Evolutionary conservation across 1,139 yeast species (phyloP).

Genomic region (Yarrowia galli): DNA sequence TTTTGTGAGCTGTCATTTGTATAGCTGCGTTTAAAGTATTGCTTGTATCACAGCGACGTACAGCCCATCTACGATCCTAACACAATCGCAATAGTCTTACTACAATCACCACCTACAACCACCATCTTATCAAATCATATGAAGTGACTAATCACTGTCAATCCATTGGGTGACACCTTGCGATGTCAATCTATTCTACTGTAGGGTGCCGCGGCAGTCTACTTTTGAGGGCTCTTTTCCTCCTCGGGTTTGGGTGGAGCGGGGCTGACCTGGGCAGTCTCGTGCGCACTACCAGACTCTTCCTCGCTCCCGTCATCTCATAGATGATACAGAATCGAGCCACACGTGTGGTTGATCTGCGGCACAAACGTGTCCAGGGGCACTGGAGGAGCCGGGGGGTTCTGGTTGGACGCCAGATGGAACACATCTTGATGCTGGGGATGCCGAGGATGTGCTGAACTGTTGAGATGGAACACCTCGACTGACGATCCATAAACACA

Average conservation of each 20-base stretch:
- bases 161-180: too few species aligned
- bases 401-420: constrained; percentile 17
- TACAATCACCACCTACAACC: too few species aligned
- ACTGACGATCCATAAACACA: constrained; percentile 26
- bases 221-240: background rate
- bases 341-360: constrained; percentile 27
- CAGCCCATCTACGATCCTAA: too few species aligned
- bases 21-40: too few species aligned
- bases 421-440: constrained; percentile 37
- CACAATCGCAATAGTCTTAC: too few species aligned
- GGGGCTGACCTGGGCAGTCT: background rate
- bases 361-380: constrained; percentile 32
- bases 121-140: too few species aligned
- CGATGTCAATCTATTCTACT: too few species aligned
- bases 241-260: constrained; percentile 10
- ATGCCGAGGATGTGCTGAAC: constrained; percentile 24
- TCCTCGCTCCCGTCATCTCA: constrained; percentile 34
- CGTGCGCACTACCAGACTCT: background rate
- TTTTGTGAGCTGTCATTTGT: too few species aligned
- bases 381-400: constrained; percentile 30
- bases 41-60: too few species aligned
- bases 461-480: constrained; percentile 34
- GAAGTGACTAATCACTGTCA: too few species aligned
- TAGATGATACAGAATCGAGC: constrained; percentile 31
- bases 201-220: too few species aligned